Evolutionary conservation across 2,329 filamentous ascomycete species (phyloP), one percentile per base, ranked within the genome.

Genomic region (Rhytidhysteron rufulum): DNA sequence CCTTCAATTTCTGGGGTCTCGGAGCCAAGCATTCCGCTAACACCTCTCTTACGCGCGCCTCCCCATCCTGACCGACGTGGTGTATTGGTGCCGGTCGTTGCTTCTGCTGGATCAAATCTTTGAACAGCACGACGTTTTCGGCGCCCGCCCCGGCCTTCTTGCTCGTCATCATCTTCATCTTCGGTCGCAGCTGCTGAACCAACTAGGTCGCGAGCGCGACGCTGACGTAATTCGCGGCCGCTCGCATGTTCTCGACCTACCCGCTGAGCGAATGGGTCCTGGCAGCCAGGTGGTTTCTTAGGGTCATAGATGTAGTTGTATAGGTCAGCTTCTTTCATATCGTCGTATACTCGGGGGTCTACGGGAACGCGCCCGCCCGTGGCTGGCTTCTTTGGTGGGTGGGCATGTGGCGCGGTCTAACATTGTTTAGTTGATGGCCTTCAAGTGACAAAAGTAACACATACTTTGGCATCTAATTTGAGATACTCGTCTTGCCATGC

Each of bases 401-500:
- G 67, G 41, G 70, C 67, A 54, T 78, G 73, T 13, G 70, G 67
- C 11, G 71, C 68, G 34, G 76, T 77, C 49, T 74, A 59, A 24
- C 65, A 54, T 31, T 49, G 45, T 42, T 66, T 30, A 46, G 38
- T 37, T 30, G 13, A n/a, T n/a, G n/a, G n/a, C n/a, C n/a, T n/a
- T n/a, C n/a, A 11, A 39, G 13, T 5, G 15, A 11, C 8, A 34
- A 24, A 31, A 31, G 30, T 30, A 10, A 48, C 22, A 39, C 59
- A 47, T 50, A 64, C 62, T 25, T 52, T 53, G 33, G 59, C 71
- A 41, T 79, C 75, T n/a, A 81, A 64, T 39, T 65, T 64, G 18
- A 80, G 58, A 49, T 78, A 82, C 57, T 83, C 78, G 41, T 80
- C 73, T 53, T 83, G 79, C 64, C 78, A 75, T 30, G 68, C 58